Evolutionary conservation across 1,284 basidiomycete genomes (phyloP).

Genomic region (Cutaneotrichosporon arboriforme): DNA sequence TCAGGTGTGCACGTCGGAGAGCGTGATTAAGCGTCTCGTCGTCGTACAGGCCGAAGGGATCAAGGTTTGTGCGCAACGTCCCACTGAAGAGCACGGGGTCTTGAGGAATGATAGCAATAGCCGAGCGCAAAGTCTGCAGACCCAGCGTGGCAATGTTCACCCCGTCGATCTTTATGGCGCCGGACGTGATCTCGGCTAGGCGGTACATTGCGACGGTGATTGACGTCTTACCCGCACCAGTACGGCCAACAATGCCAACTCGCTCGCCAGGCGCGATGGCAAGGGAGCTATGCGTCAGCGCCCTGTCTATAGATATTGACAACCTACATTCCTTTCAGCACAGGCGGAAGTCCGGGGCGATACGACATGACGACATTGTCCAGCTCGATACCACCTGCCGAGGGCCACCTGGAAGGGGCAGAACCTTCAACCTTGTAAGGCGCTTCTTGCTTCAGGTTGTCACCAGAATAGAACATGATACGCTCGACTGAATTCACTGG

Average conservation of each 20-base stretch:
- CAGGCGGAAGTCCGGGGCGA: slow-evolving; percentile 49
- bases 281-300: not conserved
- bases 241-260: slow-evolving; percentile 52
- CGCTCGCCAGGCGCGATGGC: slow-evolving; percentile 34
- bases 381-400: slow-evolving; percentile 34
- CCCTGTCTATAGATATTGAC: no score
- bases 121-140: slow-evolving; percentile 49
- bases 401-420: slow-evolving; percentile 50
- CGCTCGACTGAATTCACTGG: slow-evolving; percentile 60
- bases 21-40: slow-evolving; percentile 76
- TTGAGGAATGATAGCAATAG: slow-evolving; percentile 71
- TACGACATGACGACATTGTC: slow-evolving; percentile 48
- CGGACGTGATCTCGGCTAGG: slow-evolving; percentile 47
- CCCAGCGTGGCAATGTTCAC: slow-evolving; percentile 52
- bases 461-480: slow-evolving; percentile 58
- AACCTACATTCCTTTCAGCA: slow-evolving; percentile 40
- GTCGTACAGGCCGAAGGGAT: slow-evolving; percentile 66
- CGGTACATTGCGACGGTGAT: slow-evolving; percentile 54
- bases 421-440: slow-evolving; percentile 56
- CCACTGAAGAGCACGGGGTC: slow-evolving; percentile 63
- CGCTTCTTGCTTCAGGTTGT: slow-evolving; percentile 57
- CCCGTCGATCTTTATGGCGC: slow-evolving; percentile 47
- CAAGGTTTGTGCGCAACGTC: slow-evolving; percentile 57
- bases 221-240: slow-evolving; percentile 56
- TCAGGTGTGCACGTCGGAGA: slow-evolving; percentile 67